Evolutionary conservation across 208 protist genomes (phyloP).

Genomic region (Trypanosoma congolense): DNA sequence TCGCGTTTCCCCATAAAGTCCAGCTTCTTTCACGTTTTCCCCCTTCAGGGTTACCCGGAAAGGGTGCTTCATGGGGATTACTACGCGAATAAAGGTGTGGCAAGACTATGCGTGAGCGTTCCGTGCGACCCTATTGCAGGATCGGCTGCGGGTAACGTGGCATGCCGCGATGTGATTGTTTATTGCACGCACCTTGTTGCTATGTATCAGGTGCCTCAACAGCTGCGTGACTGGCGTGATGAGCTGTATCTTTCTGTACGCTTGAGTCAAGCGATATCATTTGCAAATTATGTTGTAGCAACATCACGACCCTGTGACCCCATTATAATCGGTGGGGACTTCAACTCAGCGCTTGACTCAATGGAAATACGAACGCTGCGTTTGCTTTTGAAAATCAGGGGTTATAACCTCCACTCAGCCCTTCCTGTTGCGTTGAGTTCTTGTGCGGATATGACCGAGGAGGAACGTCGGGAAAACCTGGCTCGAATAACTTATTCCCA

Average conservation of each 20-base stretch:
- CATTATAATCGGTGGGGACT: slow-evolving; percentile 83
- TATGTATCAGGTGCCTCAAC: slow-evolving; percentile 61
- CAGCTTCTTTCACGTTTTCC: slow-evolving; percentile 71
- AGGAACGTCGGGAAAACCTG: slow-evolving; percentile 19
- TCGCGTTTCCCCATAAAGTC: slow-evolving; percentile 76
- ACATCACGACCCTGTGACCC: slow-evolving; percentile 64
- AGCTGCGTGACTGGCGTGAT: slow-evolving; percentile 48
- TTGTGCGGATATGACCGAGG: slow-evolving; percentile 3
- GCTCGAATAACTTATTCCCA: slow-evolving; percentile 67
- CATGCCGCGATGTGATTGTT: slow-evolving; percentile 45
- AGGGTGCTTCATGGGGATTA: slow-evolving; percentile 85
- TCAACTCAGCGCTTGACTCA: slow-evolving; percentile 76
- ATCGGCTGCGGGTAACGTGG: slow-evolving; percentile 7
- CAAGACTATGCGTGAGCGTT: slow-evolving; percentile 59
- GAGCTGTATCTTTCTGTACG: slow-evolving; percentile 81
- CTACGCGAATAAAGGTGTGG: slow-evolving; percentile 85
- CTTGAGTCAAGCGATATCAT: slow-evolving; percentile 70
- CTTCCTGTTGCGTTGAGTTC: slow-evolving; percentile 32
- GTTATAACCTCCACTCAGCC: slow-evolving; percentile 64
- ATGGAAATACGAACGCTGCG: slow-evolving; percentile 79
- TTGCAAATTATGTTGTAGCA: slow-evolving; percentile 67
- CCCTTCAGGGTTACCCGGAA: slow-evolving; percentile 80
- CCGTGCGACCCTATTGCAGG: slow-evolving; percentile 15
- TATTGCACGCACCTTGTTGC: slow-evolving; percentile 86
- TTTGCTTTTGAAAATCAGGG: slow-evolving; percentile 57